Conservation (phyloP, 2,329 filamentous ascomycete species). For the Sordariomycetes sp. region DNA sequence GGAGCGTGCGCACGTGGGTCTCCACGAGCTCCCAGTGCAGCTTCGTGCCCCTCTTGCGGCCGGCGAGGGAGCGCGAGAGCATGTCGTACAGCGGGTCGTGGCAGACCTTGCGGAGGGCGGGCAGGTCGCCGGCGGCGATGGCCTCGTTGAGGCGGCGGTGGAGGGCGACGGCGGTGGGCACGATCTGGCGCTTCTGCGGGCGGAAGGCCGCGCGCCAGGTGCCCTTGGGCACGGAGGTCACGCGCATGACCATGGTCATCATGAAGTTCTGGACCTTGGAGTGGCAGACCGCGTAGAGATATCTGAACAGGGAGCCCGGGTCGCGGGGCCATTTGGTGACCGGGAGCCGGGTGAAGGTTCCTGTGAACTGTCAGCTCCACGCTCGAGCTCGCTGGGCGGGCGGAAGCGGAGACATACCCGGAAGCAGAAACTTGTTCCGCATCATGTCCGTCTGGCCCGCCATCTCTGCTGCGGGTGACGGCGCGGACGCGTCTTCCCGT, state of each 20-base stretch:
- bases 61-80: constrained; percentile 41
- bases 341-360: constrained; percentile 36
- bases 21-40: constrained; percentile 43
- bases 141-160: constrained; percentile 52
- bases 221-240: constrained; percentile 33
- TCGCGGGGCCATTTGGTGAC: constrained; percentile 20
- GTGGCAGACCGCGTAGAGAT: constrained; percentile 18
- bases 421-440: constrained; percentile 3
- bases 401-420: neutral
- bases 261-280: constrained; percentile 22
- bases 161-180: constrained; percentile 44
- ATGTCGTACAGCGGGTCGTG: constrained; percentile 36
- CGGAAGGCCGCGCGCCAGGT: constrained; percentile 31
- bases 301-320: constrained; percentile 17
- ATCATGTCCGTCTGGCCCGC: neutral
- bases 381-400: neutral
- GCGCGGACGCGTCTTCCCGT: neutral
- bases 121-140: constrained; percentile 46
- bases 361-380: constrained; percentile 16
- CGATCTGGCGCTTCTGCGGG: constrained; percentile 26
- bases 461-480: constrained; percentile 2
- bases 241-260: constrained; percentile 23
- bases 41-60: constrained; percentile 29
- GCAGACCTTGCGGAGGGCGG: constrained; percentile 41
- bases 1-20: constrained; percentile 29